Conservation (phyloP, 768 basidiomycete genomes). For the Lyophyllum semitale region DNA sequence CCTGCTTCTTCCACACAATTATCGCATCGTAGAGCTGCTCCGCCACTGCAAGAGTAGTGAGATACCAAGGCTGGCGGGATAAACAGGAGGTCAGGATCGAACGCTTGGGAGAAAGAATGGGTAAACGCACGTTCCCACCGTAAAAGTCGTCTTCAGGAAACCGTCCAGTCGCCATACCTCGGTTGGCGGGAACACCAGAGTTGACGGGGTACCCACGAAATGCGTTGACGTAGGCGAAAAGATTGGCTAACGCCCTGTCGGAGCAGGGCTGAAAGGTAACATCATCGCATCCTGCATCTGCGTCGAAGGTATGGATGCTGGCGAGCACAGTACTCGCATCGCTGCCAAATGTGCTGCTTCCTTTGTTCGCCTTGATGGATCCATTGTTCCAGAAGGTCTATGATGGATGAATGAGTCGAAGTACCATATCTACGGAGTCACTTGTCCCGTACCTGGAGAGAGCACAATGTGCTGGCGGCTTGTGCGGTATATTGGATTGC, state of each 20-base stretch:
- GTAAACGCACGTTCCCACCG: conserved; percentile 63
- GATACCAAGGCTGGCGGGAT: conserved; percentile 66
- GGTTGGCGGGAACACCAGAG: conserved; percentile 49
- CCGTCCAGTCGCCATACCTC: conserved; percentile 73
- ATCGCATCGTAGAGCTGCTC: conserved; percentile 78
- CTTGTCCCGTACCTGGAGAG: conserved; percentile 70
- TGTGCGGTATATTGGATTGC: conserved; percentile 54
- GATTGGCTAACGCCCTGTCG: conserved; percentile 68
- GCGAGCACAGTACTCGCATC: conserved; percentile 75
- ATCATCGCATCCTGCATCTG: conserved; percentile 69
- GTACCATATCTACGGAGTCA: conserved; percentile 19
- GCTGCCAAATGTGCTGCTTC: conserved; percentile 71
- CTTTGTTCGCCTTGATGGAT: conserved; percentile 77
- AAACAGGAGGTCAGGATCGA: conserved; percentile 13
- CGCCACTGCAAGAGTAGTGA: conserved; percentile 67
- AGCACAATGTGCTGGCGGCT: conserved; percentile 68
- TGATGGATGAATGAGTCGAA: not conserved
- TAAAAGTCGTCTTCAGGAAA: conserved; percentile 77
- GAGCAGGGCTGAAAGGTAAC: conserved; percentile 81
- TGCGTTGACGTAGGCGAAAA: conserved; percentile 66
- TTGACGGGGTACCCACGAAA: conserved; percentile 75
- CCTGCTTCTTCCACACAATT: conserved; percentile 59
- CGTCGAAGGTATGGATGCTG: conserved; percentile 77
- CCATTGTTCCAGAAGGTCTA: conserved; percentile 76
- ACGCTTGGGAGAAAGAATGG: conserved; percentile 8